A percentile compares a stretch with the other conserved stretches of the same genome.
These are phyloP conservation scores for Fusarium veterinarium DNA, from an alignment of 2,329 filamentous ascomycete species.

Conservation along the genomic window DNA sequence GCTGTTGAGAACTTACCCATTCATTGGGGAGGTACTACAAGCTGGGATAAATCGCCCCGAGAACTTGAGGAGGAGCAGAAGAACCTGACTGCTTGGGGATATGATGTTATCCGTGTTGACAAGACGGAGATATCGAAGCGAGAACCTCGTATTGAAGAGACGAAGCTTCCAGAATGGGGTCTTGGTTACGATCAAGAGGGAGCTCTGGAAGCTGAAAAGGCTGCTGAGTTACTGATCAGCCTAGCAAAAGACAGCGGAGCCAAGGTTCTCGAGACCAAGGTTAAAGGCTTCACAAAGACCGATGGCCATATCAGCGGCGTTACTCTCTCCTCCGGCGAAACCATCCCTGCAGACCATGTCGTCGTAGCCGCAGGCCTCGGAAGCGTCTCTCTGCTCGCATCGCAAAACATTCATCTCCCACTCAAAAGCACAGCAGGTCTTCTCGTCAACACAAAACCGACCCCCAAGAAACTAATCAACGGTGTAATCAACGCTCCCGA, in stretches of 20 bases:
- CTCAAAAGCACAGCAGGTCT: constrained; percentile 3
- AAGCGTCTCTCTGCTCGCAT: constrained; percentile 15
- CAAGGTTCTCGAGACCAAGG: background rate
- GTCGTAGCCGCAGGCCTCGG: constrained; percentile 20
- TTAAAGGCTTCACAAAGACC: background rate
- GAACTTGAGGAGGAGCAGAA: constrained; percentile 1
- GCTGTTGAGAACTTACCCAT: constrained; percentile 1
- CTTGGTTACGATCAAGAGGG: constrained; percentile 15
- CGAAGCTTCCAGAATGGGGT: constrained; percentile 6
- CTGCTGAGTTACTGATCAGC: constrained; percentile 3
- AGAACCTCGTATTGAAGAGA: background rate
- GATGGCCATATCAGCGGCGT: constrained; percentile 1
- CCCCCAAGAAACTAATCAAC: background rate
- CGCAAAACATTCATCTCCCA: background rate
- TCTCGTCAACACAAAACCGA: constrained; percentile 20
- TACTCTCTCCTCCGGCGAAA: background rate
- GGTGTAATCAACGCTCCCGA: constrained; percentile 4
- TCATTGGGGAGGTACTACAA: constrained; percentile 3
- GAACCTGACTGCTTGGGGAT: constrained; percentile 11
- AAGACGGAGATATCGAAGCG: background rate
- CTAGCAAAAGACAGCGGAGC: background rate
- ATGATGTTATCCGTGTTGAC: background rate
- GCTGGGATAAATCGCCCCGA: constrained; percentile 1
- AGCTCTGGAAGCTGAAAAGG: constrained; percentile 14
- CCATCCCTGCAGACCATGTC: background rate